Evolutionary conservation across 2,329 filamentous ascomycete genomes (phyloP), one percentile per base, ranked within the genome.

Genomic region (Pseudogymnoascus sp.): DNA sequence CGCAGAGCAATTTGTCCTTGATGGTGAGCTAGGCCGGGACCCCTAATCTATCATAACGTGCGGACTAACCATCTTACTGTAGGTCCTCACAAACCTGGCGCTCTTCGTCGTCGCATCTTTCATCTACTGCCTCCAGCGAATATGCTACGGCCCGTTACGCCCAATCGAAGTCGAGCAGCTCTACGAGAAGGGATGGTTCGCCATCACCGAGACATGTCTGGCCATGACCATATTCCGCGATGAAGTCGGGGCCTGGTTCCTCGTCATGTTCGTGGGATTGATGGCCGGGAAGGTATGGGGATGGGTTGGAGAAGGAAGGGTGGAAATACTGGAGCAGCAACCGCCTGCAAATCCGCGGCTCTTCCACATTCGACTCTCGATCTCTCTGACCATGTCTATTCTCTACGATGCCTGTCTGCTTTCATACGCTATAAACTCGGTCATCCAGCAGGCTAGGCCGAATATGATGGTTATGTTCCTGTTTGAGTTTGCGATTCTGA

Each of bases 391-490:
- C 1, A 76, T 96, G 62, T 93, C 93, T 67, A 82, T 96, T 64
- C 69, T 86, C 14, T 97, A 96, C 77, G 89, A 96, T 72, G 74
- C 87, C 23, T 88, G 83, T 73, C 86, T 99, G 77, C 85, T 97
- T 67, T 83, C 82, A 59, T 97, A 96, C 74, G 88, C 89, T 64
- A 82, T 96, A 66, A 84, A 87, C 28, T 91, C 89, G 0, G 93
- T 97, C 34, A 86, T 97, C 60, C 87, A 90, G 64, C 88, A 96
- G 73, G 91, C 93, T 1, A 84, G 89, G n/a, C 92, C 93, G 0
- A 95, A 96, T 64, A 97, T 99, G 90, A 99, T 97, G 92, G 92
- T 99, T 67, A 97, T 99, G 92, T 99, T 99, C 72, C 86, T 96
- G 5, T 99, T 99, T 70, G 95, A 99, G 75, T 97, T 97, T 73